Conservation (phyloP, 768 basidiomycete genomes). For the Pisolithus albus region DNA sequence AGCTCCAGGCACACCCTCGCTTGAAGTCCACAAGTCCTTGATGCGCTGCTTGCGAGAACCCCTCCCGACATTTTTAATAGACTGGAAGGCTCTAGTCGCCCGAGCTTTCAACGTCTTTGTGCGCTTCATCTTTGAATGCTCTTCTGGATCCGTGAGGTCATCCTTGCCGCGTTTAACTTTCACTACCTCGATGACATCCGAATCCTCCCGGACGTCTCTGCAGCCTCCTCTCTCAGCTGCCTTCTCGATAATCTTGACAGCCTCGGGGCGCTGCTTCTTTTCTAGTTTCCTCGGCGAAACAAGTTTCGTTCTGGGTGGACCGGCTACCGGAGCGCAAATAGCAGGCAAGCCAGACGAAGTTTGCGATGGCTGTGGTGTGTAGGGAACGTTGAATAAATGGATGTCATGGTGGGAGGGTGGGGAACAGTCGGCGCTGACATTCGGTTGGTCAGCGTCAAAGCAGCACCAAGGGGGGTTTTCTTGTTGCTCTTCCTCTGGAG, state of each 20-base stretch:
- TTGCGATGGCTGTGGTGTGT: slow-evolving; percentile 13
- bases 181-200: slow-evolving; percentile 53
- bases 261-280: slow-evolving; percentile 26
- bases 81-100: slow-evolving; percentile 41
- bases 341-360: background rate
- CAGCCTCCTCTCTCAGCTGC: slow-evolving; percentile 9
- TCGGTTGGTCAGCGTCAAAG: slow-evolving; percentile 43
- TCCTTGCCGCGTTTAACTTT: slow-evolving; percentile 42
- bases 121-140: slow-evolving; percentile 22
- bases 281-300: slow-evolving; percentile 18
- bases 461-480: slow-evolving; percentile 48
- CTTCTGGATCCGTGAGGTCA: slow-evolving; percentile 15
- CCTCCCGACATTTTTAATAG: slow-evolving; percentile 40
- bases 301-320: slow-evolving; percentile 6
- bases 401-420: slow-evolving; percentile 19
- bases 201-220: slow-evolving; percentile 38
- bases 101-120: slow-evolving; percentile 40
- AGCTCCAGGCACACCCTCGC: slow-evolving; percentile 19
- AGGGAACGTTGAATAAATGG: slow-evolving; percentile 29
- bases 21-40: slow-evolving; percentile 32
- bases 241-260: slow-evolving; percentile 18
- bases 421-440: slow-evolving; percentile 10
- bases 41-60: slow-evolving; percentile 30
- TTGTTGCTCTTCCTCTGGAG: slow-evolving; percentile 50
- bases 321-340: slow-evolving; percentile 4